These are phyloP conservation scores for Geotrichum macrosporum DNA, from an alignment of 1,139 yeast genomes.

Conservation along the genomic window DNA sequence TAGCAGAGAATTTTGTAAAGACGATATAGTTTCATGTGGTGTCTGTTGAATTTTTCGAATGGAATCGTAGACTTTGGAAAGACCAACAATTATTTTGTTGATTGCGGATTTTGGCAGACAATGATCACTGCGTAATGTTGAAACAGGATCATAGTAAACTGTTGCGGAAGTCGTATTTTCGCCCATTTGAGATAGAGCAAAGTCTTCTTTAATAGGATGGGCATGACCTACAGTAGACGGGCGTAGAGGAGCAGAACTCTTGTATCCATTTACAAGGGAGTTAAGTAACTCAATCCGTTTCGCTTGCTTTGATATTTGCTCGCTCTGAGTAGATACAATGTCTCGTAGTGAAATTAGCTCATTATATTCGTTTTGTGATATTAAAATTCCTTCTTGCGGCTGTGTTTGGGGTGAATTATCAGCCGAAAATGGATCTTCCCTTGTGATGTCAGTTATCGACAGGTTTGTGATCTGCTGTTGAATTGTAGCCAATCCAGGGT, in stretches of 20 bases:
- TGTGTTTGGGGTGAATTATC: not conserved
- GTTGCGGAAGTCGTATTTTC: constrained; percentile 1
- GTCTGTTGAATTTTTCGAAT: constrained; percentile 8
- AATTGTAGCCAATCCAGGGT: not conserved
- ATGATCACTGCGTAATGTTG: not conserved
- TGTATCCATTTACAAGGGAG: not conserved
- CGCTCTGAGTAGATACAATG: not conserved
- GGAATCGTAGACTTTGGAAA: constrained; percentile 15
- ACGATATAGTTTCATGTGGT: constrained; percentile 8
- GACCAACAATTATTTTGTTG: not conserved
- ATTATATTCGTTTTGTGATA: not conserved
- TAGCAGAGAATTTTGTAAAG: constrained; percentile 13
- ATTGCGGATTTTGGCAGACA: not conserved
- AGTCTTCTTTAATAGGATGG: not conserved
- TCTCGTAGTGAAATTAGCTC: constrained; percentile 3
- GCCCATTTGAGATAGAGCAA: not conserved
- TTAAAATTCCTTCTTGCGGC: not conserved
- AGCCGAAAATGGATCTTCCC: constrained; percentile 9
- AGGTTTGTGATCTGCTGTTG: constrained; percentile 1
- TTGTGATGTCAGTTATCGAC: constrained; percentile 13
- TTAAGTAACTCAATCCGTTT: not conserved
- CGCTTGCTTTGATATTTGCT: constrained; percentile 1
- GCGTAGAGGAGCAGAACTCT: not conserved
- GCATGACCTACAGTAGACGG: too few species aligned
- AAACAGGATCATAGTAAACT: not conserved